These are phyloP conservation scores for Oryza australiensis DNA, from an alignment of 176 grass and related monocot species.

Conservation along the genomic window DNA sequence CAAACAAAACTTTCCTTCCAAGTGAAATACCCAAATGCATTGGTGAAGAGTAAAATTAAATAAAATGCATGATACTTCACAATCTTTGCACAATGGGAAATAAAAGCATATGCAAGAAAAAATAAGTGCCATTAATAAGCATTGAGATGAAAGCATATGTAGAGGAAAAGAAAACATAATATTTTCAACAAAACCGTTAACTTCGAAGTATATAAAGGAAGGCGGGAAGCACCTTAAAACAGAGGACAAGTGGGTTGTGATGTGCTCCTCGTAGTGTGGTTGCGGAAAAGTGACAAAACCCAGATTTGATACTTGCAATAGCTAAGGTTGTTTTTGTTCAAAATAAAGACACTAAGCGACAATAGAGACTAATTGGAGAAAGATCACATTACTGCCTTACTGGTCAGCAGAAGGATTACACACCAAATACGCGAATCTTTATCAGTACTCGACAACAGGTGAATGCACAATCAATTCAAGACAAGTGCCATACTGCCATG, in stretches of 20 bases:
- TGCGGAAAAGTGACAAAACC: not conserved
- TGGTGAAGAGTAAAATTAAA: not conserved
- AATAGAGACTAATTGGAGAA: not conserved
- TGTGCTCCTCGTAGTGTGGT: not conserved
- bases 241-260: not conserved
- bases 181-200: not conserved
- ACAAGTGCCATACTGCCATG: not conserved
- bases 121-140: not conserved
- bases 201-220: not conserved
- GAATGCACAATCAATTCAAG: conserved; percentile 6
- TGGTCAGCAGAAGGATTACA: not conserved
- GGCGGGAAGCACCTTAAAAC: not conserved
- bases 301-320: not conserved
- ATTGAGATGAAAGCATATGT: not conserved
- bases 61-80: not conserved
- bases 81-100: not conserved
- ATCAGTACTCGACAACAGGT: not conserved
- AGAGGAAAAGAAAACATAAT: not conserved
- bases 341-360: not conserved
- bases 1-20: conserved; percentile 1
- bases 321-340: not conserved
- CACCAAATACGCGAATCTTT: not conserved
- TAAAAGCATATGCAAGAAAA: not conserved
- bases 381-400: not conserved
- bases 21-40: not conserved